These are phyloP conservation scores for Trametopsis cervina DNA, from an alignment of 768 basidiomycete species.

Conservation along the genomic window DNA sequence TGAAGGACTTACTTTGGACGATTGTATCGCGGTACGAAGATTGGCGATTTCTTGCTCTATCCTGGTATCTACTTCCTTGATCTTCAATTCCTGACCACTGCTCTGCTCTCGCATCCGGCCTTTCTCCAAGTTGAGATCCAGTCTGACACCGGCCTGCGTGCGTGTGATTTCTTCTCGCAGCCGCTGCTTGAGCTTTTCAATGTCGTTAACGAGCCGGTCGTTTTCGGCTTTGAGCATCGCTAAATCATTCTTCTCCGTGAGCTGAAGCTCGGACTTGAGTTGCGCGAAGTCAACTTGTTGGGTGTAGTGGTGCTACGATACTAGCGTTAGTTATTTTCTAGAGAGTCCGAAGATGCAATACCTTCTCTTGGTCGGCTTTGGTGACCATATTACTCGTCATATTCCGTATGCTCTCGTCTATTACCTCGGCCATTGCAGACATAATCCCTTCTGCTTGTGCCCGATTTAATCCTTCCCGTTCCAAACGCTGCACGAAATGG, in stretches of 20 bases:
- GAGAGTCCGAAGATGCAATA: conserved; percentile 22
- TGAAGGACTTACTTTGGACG: conserved; percentile 64
- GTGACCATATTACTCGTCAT: conserved; percentile 97
- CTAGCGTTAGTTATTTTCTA: no score
- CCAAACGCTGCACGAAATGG: conserved; percentile 86
- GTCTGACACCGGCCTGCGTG: conserved; percentile 87
- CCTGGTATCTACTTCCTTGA: conserved; percentile 94
- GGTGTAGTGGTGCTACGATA: conserved; percentile 82
- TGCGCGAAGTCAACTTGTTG: conserved; percentile 97
- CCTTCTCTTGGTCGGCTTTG: conserved; percentile 95
- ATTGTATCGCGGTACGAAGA: conserved; percentile 75
- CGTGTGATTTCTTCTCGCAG: conserved; percentile 86
- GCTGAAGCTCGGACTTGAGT: conserved; percentile 91
- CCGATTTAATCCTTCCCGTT: conserved; percentile 82
- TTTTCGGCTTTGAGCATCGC: conserved; percentile 95
- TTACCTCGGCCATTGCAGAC: conserved; percentile 93
- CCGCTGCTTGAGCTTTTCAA: conserved; percentile 92
- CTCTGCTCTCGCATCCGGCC: conserved; percentile 92
- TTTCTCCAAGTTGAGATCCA: conserved; percentile 96
- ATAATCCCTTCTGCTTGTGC: conserved; percentile 96
- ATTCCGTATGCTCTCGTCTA: conserved; percentile 93
- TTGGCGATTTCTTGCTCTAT: conserved; percentile 95
- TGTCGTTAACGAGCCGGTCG: conserved; percentile 84
- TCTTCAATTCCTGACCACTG: conserved; percentile 87
- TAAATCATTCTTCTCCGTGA: conserved; percentile 96